These are phyloP conservation scores for Trichoderma oligosporum DNA, from an alignment of 2,329 filamentous ascomycete genomes.

Conservation along the genomic window DNA sequence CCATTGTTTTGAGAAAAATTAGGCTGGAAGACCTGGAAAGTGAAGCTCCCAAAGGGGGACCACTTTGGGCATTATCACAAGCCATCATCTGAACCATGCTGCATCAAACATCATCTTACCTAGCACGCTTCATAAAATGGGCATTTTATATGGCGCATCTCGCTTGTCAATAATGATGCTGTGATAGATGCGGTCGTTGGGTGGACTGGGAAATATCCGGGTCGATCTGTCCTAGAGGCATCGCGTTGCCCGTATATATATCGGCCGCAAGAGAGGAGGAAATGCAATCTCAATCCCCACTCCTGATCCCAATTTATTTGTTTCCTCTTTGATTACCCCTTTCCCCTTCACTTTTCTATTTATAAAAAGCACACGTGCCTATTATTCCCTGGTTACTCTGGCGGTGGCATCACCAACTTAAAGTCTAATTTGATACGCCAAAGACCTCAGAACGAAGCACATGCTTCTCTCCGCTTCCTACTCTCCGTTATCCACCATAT, in stretches of 20 bases:
- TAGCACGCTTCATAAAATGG: background rate
- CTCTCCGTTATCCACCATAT: background rate
- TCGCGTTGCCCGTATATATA: background rate
- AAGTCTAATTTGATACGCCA: constrained; percentile 5
- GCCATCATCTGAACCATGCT: background rate
- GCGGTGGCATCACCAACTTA: constrained; percentile 7
- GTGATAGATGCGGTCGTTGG: background rate
- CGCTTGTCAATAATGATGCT: background rate
- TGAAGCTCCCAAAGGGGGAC: background rate
- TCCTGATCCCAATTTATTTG: constrained; percentile 2
- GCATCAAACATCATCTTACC: background rate
- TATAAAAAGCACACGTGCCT: background rate
- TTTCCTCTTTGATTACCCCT: constrained; percentile 12
- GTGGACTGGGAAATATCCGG: background rate
- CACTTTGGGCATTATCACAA: constrained; percentile 5
- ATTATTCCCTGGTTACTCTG: constrained; percentile 2
- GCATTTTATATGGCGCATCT: background rate
- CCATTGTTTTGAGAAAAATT: background rate
- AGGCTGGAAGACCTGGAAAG: background rate
- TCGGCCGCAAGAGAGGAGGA: background rate
- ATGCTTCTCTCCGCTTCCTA: background rate
- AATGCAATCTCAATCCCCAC: background rate
- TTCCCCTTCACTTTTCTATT: constrained; percentile 2
- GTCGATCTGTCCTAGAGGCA: background rate
- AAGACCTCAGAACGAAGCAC: background rate